Evolutionary conservation across 768 basidiomycete species (phyloP), one percentile per base, ranked within the genome.

Genomic region (Podaxis sp.): DNA sequence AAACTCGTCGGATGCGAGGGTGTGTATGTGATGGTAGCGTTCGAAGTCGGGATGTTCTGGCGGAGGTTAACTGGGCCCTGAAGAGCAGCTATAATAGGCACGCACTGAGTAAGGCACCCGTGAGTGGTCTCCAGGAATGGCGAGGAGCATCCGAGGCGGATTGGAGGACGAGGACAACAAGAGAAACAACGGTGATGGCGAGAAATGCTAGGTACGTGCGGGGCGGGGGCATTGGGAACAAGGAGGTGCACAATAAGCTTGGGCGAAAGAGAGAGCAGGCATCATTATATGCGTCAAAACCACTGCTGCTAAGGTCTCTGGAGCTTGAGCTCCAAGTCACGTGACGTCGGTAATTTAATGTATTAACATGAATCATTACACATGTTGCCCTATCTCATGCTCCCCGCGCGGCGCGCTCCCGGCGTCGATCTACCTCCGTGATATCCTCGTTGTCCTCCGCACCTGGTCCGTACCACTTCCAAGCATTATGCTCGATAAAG

Each of bases 401-500:
- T 49, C 88, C 84, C 4, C 87, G 82, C 62, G n/a, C n/a, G n/a
- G n/a, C n/a, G n/a, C n/a, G 85, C 83, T 73, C 77, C 36, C 76
- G 73, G 60, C 78, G 74, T 61, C 77, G 74, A 68, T 88, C 88
- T 8, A 86, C 83, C 68, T 84, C 84, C n/a, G 67, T 73, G 50
- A 58, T 61, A 60, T 84, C 79, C 20, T 68, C 63, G 3, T 79
- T 77, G 37, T 68, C 64, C 22, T 69, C 62, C 20, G 76, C 73
- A 5, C 68, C 74, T 8, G 70, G 65, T 0, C 84, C 85, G 41
- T 89, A 81, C 94, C 95, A 96, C 62, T 89, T 88, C 81, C 85
- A 85, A 2, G 91, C 87, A 66, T 86, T 90, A 33, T 90, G 83
- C 68, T 76, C 74, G 33, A 96, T 80, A 69, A 97, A 97, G 2